Base-by-base conservation (phyloP, 2,329 filamentous ascomycete species). In the Pleomassaria siparia region DNA sequence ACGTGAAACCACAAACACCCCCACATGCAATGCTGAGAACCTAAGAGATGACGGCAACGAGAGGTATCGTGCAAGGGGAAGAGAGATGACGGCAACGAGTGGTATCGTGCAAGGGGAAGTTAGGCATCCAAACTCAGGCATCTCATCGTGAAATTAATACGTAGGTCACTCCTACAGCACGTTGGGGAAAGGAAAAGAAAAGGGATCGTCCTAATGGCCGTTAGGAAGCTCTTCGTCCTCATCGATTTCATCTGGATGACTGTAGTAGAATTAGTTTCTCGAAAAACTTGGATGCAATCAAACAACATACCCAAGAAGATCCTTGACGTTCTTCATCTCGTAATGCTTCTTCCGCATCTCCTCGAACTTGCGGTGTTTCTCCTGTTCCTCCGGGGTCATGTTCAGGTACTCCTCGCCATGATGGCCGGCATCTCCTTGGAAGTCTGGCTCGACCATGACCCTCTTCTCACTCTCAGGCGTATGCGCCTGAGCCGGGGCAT, bases 251-350 rank as follows among this genome's bases (percentile, higher is more conserved):
- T 75, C 73, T 7, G 70, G 67, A 50, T 76, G 74, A 26, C 71
- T 74, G 47, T 40, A 25, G 33, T 21, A 39, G 32, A 49, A 12
- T 54, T 42, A 51, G 36, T 39, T 18, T 32, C 25, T n/a, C 12
- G 40, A 24, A 12, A 32, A 13, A 29, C 22, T 10, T 21, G 10
- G 7, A 28, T 18, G 28, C n/a, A 12, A 10, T 13, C 21, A 35
- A 12, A 25, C 9, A 40, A 59, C 65, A 36, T 71, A 86, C 84
- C 90, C 91, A 56, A 99, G 81, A 44, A 97, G 74, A 64, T 86
- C 83, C 63, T 94, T 95, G 49, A 96, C 91, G 66, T 94, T 88
- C 75, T 84, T 90, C 94, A 99, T 99, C 79, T 99, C 94, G 73
- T 99, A 99, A 73, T 99, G 94, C 77, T 86, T 92, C 84, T 94